These are phyloP conservation scores for Teratosphaeria viscida DNA, from an alignment of 2,329 filamentous ascomycete genomes.

Conservation along the genomic window DNA sequence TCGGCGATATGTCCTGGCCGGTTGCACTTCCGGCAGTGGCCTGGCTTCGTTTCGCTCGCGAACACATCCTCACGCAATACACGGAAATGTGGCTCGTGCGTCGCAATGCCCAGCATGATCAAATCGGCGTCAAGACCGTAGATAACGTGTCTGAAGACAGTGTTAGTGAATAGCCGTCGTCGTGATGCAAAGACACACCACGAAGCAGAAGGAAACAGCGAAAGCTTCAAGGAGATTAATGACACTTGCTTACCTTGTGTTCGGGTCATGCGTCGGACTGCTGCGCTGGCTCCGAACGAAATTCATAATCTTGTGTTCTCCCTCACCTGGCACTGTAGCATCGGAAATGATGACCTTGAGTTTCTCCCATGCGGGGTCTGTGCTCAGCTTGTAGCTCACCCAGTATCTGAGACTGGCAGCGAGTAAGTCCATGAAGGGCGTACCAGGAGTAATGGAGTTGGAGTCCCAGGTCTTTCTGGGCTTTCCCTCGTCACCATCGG, in stretches of 20 bases:
- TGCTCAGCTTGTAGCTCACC: constrained; percentile 96
- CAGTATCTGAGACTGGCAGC: constrained; percentile 86
- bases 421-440: constrained; percentile 96
- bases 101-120: constrained; percentile 95
- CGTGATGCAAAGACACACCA: background rate
- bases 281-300: constrained; percentile 90
- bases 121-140: constrained; percentile 96
- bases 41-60: constrained; percentile 70
- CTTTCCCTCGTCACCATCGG: constrained; percentile 34
- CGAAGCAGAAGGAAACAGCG: constrained; percentile 3
- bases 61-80: constrained; percentile 96
- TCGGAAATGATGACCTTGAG: constrained; percentile 98
- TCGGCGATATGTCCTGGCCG: constrained; percentile 85
- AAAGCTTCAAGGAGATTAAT: background rate
- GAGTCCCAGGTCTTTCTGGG: constrained; percentile 89
- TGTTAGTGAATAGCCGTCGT: constrained; percentile 12
- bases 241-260: constrained; percentile 45
- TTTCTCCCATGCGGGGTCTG: constrained; percentile 88
- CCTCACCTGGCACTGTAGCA: constrained; percentile 92
- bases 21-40: constrained; percentile 78
- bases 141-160: constrained; percentile 68
- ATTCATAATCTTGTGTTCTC: constrained; percentile 99
- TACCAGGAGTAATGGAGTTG: constrained; percentile 84
- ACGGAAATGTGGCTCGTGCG: constrained; percentile 93
- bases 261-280: constrained; percentile 85